Percentiles rank a stretch among this genome's conserved stretches.
phyloP scores from a whole-genome alignment of 306 rosid species.

The Vicia villosa region DNA sequence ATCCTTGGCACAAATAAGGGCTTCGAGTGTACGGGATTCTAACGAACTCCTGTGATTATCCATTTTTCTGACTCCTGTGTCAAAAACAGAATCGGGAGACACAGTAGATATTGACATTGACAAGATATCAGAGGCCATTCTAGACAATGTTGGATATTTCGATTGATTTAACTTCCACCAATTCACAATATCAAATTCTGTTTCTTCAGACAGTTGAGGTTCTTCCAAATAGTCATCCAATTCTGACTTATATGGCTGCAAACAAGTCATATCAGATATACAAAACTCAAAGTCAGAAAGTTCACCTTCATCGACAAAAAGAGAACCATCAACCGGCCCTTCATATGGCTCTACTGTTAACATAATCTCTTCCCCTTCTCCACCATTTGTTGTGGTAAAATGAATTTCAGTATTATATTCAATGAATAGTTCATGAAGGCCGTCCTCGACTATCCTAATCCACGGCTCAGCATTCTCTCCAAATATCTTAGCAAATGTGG shows the following conservation, averaged over 20 bases:
- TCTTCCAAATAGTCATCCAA: slow-evolving; percentile 92
- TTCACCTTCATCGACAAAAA: slow-evolving; percentile 55
- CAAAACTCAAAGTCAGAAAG: slow-evolving; percentile 70
- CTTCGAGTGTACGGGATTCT: slow-evolving; percentile 68
- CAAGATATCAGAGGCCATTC: slow-evolving; percentile 84
- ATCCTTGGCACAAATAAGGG: slow-evolving; percentile 80
- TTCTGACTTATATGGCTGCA: slow-evolving; percentile 68
- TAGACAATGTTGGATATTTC: slow-evolving; percentile 77
- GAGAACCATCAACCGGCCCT: slow-evolving; percentile 51
- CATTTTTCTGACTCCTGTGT: slow-evolving; percentile 65
- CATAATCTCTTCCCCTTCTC: slow-evolving; percentile 42
- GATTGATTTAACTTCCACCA: slow-evolving; percentile 78
- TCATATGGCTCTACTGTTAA: slow-evolving; percentile 53
- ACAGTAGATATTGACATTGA: slow-evolving; percentile 72
- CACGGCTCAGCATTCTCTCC: slow-evolving; percentile 72
- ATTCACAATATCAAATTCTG: slow-evolving; percentile 65
- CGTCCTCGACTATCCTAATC: slow-evolving; percentile 67
- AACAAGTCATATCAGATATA: slow-evolving; percentile 63
- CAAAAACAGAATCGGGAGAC: slow-evolving; percentile 64
- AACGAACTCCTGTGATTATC: slow-evolving; percentile 62
- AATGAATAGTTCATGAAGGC: slow-evolving; percentile 73
- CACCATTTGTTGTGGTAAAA: slow-evolving; percentile 44
- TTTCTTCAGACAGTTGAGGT: slow-evolving; percentile 43
- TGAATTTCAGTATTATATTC: slow-evolving; percentile 62
- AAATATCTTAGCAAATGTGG: slow-evolving; percentile 60